These are phyloP conservation scores for Alternaria incomplexa DNA, from an alignment of 2,329 filamentous ascomycete genomes.

Conservation along the genomic window DNA sequence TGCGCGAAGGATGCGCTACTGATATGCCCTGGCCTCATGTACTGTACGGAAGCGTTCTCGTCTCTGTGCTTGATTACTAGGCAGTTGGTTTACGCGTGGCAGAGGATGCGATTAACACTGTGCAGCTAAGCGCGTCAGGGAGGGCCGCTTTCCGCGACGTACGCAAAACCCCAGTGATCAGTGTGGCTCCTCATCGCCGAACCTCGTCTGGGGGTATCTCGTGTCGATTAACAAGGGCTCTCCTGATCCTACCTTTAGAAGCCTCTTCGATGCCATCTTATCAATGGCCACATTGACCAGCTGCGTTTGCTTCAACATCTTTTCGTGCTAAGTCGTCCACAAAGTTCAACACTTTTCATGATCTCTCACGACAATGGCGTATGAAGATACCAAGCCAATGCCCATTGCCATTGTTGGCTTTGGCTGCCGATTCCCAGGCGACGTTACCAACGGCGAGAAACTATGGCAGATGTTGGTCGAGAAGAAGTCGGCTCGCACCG, in stretches of 20 bases:
- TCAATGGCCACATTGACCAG: not conserved
- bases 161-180: not conserved
- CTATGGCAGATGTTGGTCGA: slow-evolving; percentile 21
- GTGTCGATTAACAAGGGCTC: not conserved
- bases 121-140: not conserved
- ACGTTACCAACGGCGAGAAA: slow-evolving; percentile 16
- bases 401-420: slow-evolving; percentile 42
- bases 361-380: slow-evolving; percentile 1
- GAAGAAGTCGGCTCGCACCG: slow-evolving; percentile 12
- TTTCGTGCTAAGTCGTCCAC: not conserved
- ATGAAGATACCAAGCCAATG: slow-evolving; percentile 10
- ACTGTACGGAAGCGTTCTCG: not conserved
- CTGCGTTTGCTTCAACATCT: not conserved
- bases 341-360: not conserved
- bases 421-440: slow-evolving; percentile 26
- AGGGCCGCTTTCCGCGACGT: not conserved
- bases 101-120: not conserved
- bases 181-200: not conserved
- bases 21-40: not conserved
- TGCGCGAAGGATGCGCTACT: not conserved
- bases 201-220: not conserved
- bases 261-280: not conserved
- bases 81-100: not conserved
- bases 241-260: not conserved
- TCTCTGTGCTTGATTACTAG: not conserved